Base-by-base conservation (phyloP, 2,329 filamentous ascomycete genomes). In the Aspergillus caelatus region DNA sequence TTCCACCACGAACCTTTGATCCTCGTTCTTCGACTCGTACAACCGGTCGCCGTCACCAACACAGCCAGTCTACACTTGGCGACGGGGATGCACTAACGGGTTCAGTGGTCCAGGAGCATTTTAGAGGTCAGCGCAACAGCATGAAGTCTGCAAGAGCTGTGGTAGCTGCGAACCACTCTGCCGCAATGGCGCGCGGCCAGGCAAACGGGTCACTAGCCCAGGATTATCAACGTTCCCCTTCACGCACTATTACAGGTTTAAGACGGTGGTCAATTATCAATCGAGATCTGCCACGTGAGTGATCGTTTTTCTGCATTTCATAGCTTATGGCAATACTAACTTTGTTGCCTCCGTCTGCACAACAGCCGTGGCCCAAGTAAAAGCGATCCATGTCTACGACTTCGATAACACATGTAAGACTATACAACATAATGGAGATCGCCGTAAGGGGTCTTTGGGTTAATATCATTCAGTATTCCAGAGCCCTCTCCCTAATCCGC, bases 391-490 rank as follows among this genome's bases (percentile, higher is more conserved):
- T 75, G 86, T 99, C 70, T 98, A 98, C 81, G 95, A 99, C 78
- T 99, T 98, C 78, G 95, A 99, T 79, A 98, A 99, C 75, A 98
- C 94, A 43, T 81, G 92, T 94, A 82, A 76, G 89, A 16, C 53
- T 58, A 48, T 56, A 21, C 46, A 14, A 16, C n/a, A 43, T 36
- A 19, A 48, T 10, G 2, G 43, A 4, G 45, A 28, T 43, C 32
- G 10, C 26, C 3, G 23, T 23, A 23, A n/a, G 8, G 16, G 30
- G 3, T 16, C 26, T 46, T 63, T 46, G 64, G 67, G 62, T 65
- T 70, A 65, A 70, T 65, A 45, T 57, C 26, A 1, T 39, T 11
- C 71, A 93, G 91, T 99, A 56, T 99, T 99, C 82, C 89, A 90
- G 71, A 96, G 92, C 16, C 95, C 95, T 7, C 82, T 97, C 1